Base-by-base conservation (phyloP, 306 rosid genomes). In the Cicer yamashitae region DNA sequence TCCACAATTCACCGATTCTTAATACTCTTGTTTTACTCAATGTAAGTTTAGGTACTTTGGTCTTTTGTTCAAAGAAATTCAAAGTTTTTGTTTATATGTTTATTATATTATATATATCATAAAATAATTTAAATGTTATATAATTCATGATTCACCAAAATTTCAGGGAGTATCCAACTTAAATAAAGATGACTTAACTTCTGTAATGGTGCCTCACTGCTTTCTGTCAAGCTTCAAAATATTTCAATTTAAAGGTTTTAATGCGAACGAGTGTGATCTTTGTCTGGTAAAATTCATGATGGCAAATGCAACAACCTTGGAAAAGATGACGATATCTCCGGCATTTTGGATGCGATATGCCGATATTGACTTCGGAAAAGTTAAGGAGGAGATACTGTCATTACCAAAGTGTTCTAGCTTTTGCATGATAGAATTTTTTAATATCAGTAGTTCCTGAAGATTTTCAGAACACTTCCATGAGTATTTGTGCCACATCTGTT, bases 81-180 rank as follows among this genome's bases (percentile, higher is more conserved):
- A 34, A 67, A 34, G 22, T 30, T n/a, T 82, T 82, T 20, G 6
- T 41, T 59, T 66, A 71, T 47, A 18, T 41, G 30, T 50, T 10
- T 53, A 53, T 5, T 1, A 8, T 17, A 7, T 14, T 43, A 9
- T 14, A 14, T 61, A 11, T 52, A n/a, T 7, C 8, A 48, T 25
- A 17, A 25, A 43, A 15, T 48, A 30, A 10, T 20, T 1, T 1
- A 6, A 52, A 38, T 7, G 41, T 41, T 67, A 58, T 10, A 47
- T 47, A 15, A 79, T 61, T 63, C 4, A 75, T 17, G 41, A 15
- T 17, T 9, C 11, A 4, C 17, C 54, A 43, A 68, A 70, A 13
- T 84, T 72, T 67, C 83, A 84, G 81, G 87, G 85, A 18, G 81
- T 81, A 39, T 74, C 60, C 54, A 72, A 84, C 6, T 81, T 69